These are phyloP conservation scores for Venturia pyrina DNA, from an alignment of 2,329 filamentous ascomycete species.

Conservation along the genomic window DNA sequence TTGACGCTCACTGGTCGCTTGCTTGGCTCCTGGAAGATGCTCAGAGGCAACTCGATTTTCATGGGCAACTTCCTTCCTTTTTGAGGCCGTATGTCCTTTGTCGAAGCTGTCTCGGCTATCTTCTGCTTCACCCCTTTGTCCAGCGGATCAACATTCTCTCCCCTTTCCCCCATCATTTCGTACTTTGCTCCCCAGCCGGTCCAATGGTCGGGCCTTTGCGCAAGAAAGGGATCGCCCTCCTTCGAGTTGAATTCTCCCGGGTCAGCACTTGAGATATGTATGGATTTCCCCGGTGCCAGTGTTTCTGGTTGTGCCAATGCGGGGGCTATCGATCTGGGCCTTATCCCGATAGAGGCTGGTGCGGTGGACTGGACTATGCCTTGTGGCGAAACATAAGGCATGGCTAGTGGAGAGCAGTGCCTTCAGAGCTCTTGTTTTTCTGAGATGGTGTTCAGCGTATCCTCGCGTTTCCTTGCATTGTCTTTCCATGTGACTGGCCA, in stretches of 20 bases:
- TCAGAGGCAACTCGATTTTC: not conserved
- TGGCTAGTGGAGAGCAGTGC: not conserved
- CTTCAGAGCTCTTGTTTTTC: not conserved
- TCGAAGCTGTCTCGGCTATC: not conserved
- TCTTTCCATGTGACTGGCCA: not conserved
- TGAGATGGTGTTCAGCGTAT: not conserved
- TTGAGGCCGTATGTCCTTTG: not conserved
- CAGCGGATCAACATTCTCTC: not conserved
- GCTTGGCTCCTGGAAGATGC: not conserved
- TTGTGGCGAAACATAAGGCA: not conserved
- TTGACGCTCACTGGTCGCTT: not conserved
- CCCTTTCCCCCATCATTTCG: not conserved
- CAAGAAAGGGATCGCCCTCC: not conserved
- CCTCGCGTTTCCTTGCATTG: not conserved
- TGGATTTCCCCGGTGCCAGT: not conserved
- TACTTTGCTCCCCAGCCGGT: not conserved
- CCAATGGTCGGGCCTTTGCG: not conserved
- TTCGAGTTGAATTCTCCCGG: not conserved
- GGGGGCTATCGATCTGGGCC: not conserved
- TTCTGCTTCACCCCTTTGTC: not conserved
- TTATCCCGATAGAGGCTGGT: not conserved
- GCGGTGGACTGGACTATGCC: not conserved
- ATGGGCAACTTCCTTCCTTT: not conserved
- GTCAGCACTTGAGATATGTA: not conserved
- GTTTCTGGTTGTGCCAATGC: not conserved